phyloP scores from a whole-genome alignment of 2,329 filamentous ascomycete genomes.

The Colletotrichum sp. region DNA sequence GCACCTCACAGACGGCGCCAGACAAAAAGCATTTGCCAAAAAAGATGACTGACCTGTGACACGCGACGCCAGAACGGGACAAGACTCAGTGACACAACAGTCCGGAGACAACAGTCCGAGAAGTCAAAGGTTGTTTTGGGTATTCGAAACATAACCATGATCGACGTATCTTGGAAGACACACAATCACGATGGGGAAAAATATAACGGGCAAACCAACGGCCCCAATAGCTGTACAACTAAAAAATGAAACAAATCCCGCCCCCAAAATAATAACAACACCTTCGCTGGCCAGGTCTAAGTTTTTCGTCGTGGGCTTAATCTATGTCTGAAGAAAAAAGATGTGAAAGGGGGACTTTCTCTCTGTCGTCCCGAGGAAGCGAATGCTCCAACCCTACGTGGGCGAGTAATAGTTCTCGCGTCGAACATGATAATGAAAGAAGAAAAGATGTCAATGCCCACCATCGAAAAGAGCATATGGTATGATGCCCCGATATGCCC shows the following conservation, averaged over 20 bases:
- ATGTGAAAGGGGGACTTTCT: neutral
- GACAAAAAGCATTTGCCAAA: neutral
- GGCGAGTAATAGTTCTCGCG: neutral
- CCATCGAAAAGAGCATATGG: neutral
- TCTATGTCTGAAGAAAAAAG: neutral
- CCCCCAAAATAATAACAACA: neutral
- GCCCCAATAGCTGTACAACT: neutral
- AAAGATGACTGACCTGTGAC: neutral
- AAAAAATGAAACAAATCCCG: neutral
- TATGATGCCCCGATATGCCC: neutral
- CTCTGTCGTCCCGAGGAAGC: neutral
- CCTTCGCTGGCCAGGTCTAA: slow-evolving; percentile 14
- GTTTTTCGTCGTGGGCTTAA: slow-evolving; percentile 1
- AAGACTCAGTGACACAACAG: neutral
- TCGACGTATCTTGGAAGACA: neutral
- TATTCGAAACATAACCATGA: neutral
- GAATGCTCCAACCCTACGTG: neutral
- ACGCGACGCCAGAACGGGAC: neutral
- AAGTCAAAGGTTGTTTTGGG: neutral
- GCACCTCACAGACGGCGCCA: neutral
- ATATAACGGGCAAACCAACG: neutral
- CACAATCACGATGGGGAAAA: neutral
- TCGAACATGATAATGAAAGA: slow-evolving; percentile 20
- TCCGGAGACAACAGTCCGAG: neutral
- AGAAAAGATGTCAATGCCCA: slow-evolving; percentile 1